Conservation (phyloP, 2,329 filamentous ascomycete species). For the Fusarium hainanense region DNA sequence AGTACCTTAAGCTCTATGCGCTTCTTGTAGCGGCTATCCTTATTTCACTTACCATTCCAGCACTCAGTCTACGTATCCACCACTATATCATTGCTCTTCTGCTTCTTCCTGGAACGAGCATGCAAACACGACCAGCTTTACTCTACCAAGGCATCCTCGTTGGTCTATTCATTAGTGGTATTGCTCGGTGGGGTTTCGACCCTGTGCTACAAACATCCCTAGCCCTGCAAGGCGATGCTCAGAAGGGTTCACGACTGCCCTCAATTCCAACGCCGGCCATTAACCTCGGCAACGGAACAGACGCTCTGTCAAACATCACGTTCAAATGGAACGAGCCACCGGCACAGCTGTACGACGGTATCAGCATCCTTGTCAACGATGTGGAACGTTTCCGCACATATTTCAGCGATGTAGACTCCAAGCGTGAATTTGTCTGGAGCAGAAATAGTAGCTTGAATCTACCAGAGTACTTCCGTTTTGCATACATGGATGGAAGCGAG, state of each 20-base stretch:
- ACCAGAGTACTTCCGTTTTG: conserved; percentile 83
- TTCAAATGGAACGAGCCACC: conserved; percentile 64
- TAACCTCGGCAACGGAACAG: conserved; percentile 52
- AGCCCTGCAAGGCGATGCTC: conserved; percentile 76
- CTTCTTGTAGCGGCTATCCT: conserved; percentile 75
- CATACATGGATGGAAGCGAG: conserved; percentile 73
- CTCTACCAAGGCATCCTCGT: conserved; percentile 91
- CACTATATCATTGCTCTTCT: conserved; percentile 93
- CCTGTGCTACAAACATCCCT: conserved; percentile 84
- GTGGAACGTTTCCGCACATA: conserved; percentile 83
- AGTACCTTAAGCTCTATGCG: conserved; percentile 81
- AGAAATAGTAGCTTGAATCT: conserved; percentile 57
- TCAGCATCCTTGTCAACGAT: conserved; percentile 86
- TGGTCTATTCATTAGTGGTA: conserved; percentile 90
- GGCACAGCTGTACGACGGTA: conserved; percentile 71
- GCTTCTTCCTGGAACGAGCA: conserved; percentile 85
- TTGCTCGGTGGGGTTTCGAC: conserved; percentile 94
- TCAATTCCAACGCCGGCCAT: conserved; percentile 61
- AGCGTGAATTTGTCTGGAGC: conserved; percentile 68
- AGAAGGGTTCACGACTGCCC: conserved; percentile 71
- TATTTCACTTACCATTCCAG: conserved; percentile 76
- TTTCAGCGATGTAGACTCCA: conserved; percentile 64
- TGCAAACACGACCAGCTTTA: conserved; percentile 86
- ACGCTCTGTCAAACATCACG: conserved; percentile 70
- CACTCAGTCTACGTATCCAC: conserved; percentile 87